These are phyloP conservation scores for Spongiforma sp. DNA, from an alignment of 1,284 basidiomycete species.

Conservation along the genomic window DNA sequence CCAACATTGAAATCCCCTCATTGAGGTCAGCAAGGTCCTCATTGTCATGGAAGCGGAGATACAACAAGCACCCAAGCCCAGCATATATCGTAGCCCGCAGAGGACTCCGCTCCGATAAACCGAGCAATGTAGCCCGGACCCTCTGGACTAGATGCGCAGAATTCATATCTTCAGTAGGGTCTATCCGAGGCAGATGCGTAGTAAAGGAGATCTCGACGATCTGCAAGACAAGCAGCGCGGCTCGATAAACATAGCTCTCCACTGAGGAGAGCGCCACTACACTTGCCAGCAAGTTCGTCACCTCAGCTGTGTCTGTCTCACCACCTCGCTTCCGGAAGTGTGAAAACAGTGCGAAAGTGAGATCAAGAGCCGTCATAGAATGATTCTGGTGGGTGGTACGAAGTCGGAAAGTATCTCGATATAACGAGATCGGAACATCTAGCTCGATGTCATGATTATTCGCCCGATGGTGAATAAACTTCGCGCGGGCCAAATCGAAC, in stretches of 20 bases:
- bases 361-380: not conserved
- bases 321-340: not conserved
- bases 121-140: too few relatives aligned
- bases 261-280: not conserved
- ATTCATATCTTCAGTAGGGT: too few relatives aligned
- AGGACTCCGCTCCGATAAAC: not conserved
- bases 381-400: not conserved
- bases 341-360: not conserved
- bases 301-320: not conserved
- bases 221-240: not conserved
- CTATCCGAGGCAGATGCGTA: too few relatives aligned
- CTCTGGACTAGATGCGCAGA: too few relatives aligned
- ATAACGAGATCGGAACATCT: not conserved
- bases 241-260: not conserved
- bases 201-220: not conserved
- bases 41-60: not conserved
- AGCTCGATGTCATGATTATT: not conserved
- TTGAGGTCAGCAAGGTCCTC: not conserved
- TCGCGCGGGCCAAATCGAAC: not conserved
- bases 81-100: not conserved
- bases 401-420: not conserved
- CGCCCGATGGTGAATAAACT: not conserved
- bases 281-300: not conserved
- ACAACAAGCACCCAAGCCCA: not conserved
- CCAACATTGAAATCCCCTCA: not conserved